Evolutionary conservation across 495 filamentous ascomycete genomes (phyloP), one percentile per base, ranked within the genome.

Genomic region (Tuber aestivum): DNA sequence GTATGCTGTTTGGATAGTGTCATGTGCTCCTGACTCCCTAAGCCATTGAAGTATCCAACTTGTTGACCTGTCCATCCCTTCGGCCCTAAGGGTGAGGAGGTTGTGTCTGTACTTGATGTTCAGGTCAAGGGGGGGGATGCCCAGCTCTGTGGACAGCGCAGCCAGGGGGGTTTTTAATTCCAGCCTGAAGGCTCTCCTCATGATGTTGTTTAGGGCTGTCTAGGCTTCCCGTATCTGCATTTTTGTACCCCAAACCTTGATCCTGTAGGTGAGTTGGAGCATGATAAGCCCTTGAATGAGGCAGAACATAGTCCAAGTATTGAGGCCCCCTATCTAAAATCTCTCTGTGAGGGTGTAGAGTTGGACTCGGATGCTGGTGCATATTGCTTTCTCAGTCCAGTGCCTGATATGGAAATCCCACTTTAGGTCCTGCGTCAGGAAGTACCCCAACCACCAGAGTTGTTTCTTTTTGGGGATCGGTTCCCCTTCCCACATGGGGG

Each of bases 121-220:
- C 1, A 45, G 44, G 1, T 45, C 16, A 1, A n/a, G n/a, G 0
- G 48, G 48, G 1, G 23, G 21, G 3, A 50, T 50, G 21, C 23
- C 48, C 0, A n/a, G 21, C 9, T n/a, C 8, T 9, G 3, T 0
- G 14, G n/a, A n/a, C 0, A 48, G 1, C 9, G 21, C 48, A 1
- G 1, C 6, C 0, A 50, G 21, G n/a, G 21, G 48, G 0, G 6
- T 50, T n/a, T 50, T 50, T n/a, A 2, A 9, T 10, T 50, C 21
- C 2, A 50, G 9, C 0, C 6, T 9, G 21, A 50, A 50, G 23
- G 48, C 23, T 2, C 6, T n/a, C 5, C 21, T 1, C 5, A 50
- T 1, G 0, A n/a, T n/a, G 0, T 50, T 8, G 5, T 50, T 50
- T 0, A 50, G 23, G 21, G 14, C 48, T 8, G 1, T 2, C 21